Base-by-base conservation (phyloP, 768 basidiomycete genomes). In the Boletus insuetus region DNA sequence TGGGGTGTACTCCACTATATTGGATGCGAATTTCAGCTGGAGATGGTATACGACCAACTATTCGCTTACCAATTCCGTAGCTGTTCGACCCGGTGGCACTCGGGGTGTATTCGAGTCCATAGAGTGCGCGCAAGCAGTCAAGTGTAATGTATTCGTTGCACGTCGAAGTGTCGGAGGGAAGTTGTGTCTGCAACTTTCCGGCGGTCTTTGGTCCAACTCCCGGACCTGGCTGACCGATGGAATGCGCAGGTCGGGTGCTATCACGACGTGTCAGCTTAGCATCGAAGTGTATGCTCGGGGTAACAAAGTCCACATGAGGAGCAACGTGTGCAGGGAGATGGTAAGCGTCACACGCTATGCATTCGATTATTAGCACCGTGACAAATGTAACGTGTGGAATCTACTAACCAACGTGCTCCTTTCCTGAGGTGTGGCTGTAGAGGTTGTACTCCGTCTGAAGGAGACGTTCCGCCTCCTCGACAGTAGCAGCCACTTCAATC, bases 261-360 rank as follows among this genome's bases (percentile, higher is more conserved):
- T 54, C 49, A 41, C 68, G 55, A 49, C 55, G 53, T 24, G 49
- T 46, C 52, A 68, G 26, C 56, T 52, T 59, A 10, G 53, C 32
- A 41, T 68, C 65, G 42, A 75, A 75, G 56, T 74, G 68, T 5
- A 75, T 67, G 4, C 74, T 67, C 10, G 73, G 73, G 5, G 59
- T 66, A 39, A 75, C 65, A 45, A 75, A 63, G 31, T 75, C 74
- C 22, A 75, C 59, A 38, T 75, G 74, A 2, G 63, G 47, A 10
- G 51, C 58, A 24, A 75, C 50, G 20, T 71, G 58, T 34, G 64
- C 58, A 0, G 73, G 74, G 32, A 75, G 62, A 39, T 70, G 63
- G 46, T 71, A 75, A 20, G 58, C 59, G 19, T 70, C 65, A 41
- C 73, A 75, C 11, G 58, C 72, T 35, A 35, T 35, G 14, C 34